A percentile compares a stretch with the other conserved stretches of the same genome.
phyloP scores from a whole-genome alignment of 129 eudicot species.

The Scalesia atractyloides region DNA sequence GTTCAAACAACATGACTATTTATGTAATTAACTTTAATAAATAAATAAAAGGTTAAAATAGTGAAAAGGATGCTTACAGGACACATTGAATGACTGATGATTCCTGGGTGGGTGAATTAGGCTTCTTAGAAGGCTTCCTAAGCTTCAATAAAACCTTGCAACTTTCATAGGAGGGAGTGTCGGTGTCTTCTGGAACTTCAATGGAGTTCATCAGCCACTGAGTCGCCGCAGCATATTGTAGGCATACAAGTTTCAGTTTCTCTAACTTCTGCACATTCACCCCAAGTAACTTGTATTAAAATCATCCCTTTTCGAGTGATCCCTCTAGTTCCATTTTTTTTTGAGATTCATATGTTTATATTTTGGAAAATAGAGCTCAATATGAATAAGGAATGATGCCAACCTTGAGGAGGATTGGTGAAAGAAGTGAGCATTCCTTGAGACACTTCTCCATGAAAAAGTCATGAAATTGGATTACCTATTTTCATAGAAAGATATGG shows the following conservation, averaged over 20 bases:
- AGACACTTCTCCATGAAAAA: conserved; percentile 93
- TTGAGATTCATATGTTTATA: not conserved
- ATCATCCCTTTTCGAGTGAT: not conserved
- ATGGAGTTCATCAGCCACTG: conserved; percentile 82
- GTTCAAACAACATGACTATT: too few species aligned
- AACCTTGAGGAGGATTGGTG: conserved; percentile 94
- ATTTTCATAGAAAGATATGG: conserved; percentile 21
- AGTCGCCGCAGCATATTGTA: conserved; percentile 88
- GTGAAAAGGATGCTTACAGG: conserved; percentile 43
- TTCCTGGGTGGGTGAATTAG: conserved; percentile 55
- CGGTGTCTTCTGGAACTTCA: conserved; percentile 44
- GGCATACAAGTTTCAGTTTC: conserved; percentile 81
- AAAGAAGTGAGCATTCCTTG: conserved; percentile 92
- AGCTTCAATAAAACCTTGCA: conserved; percentile 49
- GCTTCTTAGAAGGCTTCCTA: conserved; percentile 55
- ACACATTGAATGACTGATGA: conserved; percentile 59
- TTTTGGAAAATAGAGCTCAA: conserved; percentile 3
- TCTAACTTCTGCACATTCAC: conserved; percentile 80
- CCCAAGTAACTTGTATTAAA: not conserved
- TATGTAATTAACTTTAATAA: too few species aligned
- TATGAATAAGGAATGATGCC: conserved; percentile 14
- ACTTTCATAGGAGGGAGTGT: conserved; percentile 30
- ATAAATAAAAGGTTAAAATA: not conserved
- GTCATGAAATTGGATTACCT: conserved; percentile 96
- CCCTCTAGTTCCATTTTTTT: not conserved